These are phyloP conservation scores for Candida saitoana DNA, from an alignment of 805 yeast genomes.

Conservation along the genomic window DNA sequence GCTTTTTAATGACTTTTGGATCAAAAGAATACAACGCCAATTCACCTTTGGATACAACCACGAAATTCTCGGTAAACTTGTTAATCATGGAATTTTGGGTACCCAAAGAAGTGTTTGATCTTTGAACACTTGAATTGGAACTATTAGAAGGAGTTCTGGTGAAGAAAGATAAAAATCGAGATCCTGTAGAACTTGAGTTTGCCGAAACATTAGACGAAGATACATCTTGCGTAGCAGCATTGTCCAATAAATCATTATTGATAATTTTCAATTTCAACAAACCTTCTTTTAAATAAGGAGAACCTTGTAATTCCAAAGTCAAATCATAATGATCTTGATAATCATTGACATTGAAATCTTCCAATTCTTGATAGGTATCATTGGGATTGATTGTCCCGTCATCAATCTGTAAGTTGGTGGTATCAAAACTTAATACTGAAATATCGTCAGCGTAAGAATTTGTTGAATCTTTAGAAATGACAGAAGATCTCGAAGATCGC, in stretches of 20 bases:
- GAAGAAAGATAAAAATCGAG: constrained; percentile 27
- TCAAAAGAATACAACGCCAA: constrained; percentile 54
- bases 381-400: constrained; percentile 11
- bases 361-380: constrained; percentile 19
- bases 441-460: constrained; percentile 25
- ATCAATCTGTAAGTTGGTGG: constrained; percentile 14
- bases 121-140: constrained; percentile 4
- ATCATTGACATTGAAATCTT: constrained; percentile 36
- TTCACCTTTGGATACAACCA: constrained; percentile 68
- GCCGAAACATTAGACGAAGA: constrained; percentile 7
- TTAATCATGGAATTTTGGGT: constrained; percentile 11
- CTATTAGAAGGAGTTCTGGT: constrained; percentile 11
- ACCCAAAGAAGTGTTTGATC: constrained; percentile 5
- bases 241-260: constrained; percentile 36
- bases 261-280: constrained; percentile 42
- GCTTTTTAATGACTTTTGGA: constrained; percentile 39
- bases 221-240: constrained; percentile 10
- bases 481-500: constrained; percentile 32
- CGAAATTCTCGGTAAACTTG: constrained; percentile 47
- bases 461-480: constrained; percentile 29
- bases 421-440: constrained; percentile 36
- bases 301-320: constrained; percentile 61
- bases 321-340: constrained; percentile 52
- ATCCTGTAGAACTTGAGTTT: neutral
- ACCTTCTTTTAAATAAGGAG: constrained; percentile 80